Conservation (phyloP, 1,139 yeast species). For the Yamadazyma membranifaciens region DNA sequence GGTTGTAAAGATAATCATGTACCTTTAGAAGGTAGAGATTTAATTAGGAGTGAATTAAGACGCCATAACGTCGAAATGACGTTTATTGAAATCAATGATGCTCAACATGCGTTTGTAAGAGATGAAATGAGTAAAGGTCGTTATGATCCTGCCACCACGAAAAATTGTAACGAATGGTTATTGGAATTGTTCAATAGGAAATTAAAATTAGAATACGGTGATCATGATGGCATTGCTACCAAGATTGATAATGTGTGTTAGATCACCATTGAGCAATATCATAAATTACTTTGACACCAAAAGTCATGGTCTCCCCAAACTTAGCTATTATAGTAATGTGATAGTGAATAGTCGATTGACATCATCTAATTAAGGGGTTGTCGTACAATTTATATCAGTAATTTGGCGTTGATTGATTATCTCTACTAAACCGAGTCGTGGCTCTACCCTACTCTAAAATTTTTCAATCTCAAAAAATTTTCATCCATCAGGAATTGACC, state of each 20-base stretch:
- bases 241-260: conserved; percentile 66
- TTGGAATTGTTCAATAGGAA: conserved; percentile 69
- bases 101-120: conserved; percentile 77
- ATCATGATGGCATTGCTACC: conserved; percentile 47
- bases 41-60: conserved; percentile 63
- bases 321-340: too few relatives aligned
- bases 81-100: conserved; percentile 72
- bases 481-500: conserved; percentile 4
- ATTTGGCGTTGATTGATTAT: not conserved
- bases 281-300: too few relatives aligned
- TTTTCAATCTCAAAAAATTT: conserved; percentile 10
- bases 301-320: too few relatives aligned
- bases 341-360: too few relatives aligned
- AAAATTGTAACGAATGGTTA: conserved; percentile 64
- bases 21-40: conserved; percentile 73
- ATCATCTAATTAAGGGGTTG: too few relatives aligned
- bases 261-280: too few relatives aligned
- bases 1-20: conserved; percentile 83
- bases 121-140: conserved; percentile 79
- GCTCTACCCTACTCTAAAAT: not conserved
- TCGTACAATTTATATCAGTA: too few relatives aligned
- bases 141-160: conserved; percentile 74
- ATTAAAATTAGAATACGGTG: conserved; percentile 67
- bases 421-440: conserved; percentile 1
- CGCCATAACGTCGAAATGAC: conserved; percentile 62